Evolutionary conservation across 2,329 filamentous ascomycete genomes (phyloP).

Genomic region (Verticillium longisporum): DNA sequence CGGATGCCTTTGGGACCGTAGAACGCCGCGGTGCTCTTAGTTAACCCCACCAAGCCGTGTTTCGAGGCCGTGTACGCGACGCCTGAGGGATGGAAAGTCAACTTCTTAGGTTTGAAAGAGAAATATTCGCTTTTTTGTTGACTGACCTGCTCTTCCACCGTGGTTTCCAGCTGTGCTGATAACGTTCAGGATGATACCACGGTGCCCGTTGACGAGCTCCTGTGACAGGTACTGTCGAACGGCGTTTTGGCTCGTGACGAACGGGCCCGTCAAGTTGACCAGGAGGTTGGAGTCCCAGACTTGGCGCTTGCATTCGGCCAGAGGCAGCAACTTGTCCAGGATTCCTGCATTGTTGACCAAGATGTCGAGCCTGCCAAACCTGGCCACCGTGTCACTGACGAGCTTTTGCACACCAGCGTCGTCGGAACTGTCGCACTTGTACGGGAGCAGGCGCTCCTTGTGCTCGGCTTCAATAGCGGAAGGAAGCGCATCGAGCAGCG

Average conservation of each 20-base stretch:
- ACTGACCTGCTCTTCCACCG: background rate
- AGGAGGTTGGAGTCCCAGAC: constrained; percentile 47
- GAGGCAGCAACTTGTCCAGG: constrained; percentile 49
- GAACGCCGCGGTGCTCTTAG: constrained; percentile 49
- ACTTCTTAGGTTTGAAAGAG: background rate
- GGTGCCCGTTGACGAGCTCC: constrained; percentile 12
- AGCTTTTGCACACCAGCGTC: constrained; percentile 41
- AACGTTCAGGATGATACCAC: constrained; percentile 18
- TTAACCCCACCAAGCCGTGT: constrained; percentile 46
- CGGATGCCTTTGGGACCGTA: constrained; percentile 46
- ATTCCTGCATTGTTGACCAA: constrained; percentile 52
- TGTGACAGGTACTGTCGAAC: constrained; percentile 39
- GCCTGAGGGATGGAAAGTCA: constrained; percentile 16
- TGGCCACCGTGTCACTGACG: constrained; percentile 36
- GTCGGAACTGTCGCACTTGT: constrained; percentile 15
- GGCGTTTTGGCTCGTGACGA: constrained; percentile 42
- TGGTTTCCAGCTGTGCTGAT: constrained; percentile 9
- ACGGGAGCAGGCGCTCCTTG: constrained; percentile 5
- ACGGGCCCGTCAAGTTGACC: constrained; percentile 50
- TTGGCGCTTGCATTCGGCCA: constrained; percentile 34
- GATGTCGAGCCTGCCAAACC: constrained; percentile 45
- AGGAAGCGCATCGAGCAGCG: constrained; percentile 6
- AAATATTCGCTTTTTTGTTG: background rate
- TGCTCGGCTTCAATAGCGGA: constrained; percentile 4
- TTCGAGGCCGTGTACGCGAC: constrained; percentile 48